Evolutionary conservation across 257 asterid genomes (phyloP).

Genomic region (Ligustrum vulgare): DNA sequence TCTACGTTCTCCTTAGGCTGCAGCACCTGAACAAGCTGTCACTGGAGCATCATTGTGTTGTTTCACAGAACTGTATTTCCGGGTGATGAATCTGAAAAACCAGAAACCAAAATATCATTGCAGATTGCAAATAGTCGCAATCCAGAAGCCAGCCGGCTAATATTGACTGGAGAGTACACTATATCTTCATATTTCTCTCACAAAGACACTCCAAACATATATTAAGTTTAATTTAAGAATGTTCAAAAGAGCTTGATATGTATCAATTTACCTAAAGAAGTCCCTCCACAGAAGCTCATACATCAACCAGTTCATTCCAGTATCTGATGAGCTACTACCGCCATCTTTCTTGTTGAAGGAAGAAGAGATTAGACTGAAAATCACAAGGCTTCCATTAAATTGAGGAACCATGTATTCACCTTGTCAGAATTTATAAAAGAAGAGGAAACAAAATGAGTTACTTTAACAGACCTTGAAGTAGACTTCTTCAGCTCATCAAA

Average conservation of each 20-base stretch:
- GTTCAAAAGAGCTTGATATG: neutral
- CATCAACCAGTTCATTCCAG: conserved; percentile 93
- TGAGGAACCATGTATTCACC: neutral
- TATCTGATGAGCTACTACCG: conserved; percentile 47
- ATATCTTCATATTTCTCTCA: neutral
- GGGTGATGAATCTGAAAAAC: conserved; percentile 78
- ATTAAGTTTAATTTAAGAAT: neutral
- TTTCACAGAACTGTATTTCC: conserved; percentile 77
- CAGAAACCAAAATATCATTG: neutral
- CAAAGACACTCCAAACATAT: neutral
- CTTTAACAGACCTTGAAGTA: conserved; percentile 56
- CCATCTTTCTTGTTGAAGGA: conserved; percentile 52
- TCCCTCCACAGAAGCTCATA: conserved; percentile 98
- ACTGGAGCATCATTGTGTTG: conserved; percentile 63
- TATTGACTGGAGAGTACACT: neutral
- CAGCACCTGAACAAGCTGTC: conserved; percentile 73
- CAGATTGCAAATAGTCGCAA: neutral
- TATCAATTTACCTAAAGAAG: conserved; percentile 72
- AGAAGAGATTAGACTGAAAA: conserved; percentile 64
- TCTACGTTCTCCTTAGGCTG: conserved; percentile 44
- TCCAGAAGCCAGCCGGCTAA: too few relatives aligned
- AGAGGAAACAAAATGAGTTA: neutral
- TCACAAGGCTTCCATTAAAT: conserved; percentile 8
- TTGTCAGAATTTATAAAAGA: neutral
- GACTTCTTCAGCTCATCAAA: conserved; percentile 87